Evolutionary conservation across 495 filamentous ascomycete species (phyloP).

Genomic region (Aspergillus hancockii): DNA sequence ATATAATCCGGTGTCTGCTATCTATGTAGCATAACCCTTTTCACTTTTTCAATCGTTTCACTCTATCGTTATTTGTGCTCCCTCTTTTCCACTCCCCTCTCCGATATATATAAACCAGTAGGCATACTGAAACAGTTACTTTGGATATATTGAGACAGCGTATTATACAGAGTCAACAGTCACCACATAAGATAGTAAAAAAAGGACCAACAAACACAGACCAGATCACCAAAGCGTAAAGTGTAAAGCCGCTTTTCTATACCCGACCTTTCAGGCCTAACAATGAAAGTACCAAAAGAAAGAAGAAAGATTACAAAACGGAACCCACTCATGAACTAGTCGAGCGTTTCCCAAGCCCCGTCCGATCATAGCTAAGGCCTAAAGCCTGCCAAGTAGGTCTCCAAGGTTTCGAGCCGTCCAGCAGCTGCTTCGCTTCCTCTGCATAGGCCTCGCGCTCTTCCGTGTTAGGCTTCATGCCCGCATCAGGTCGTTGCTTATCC

Average conservation of each 20-base stretch:
- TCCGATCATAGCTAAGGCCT: slow-evolving; percentile 35
- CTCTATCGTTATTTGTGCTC: not conserved
- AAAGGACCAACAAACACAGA: slow-evolving; percentile 4
- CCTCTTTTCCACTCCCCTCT: not conserved
- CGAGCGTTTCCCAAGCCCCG: slow-evolving; percentile 19
- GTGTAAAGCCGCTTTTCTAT: slow-evolving; percentile 9
- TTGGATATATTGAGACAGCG: slow-evolving; percentile 15
- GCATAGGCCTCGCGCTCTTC: slow-evolving; percentile 31
- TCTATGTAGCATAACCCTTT: not conserved
- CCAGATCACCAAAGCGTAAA: not conserved
- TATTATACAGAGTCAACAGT: slow-evolving; percentile 22
- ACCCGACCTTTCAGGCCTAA: slow-evolving; percentile 1
- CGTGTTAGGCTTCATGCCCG: slow-evolving; percentile 32
- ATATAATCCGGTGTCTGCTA: not conserved
- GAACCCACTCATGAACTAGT: slow-evolving; percentile 10
- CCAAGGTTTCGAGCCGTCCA: slow-evolving; percentile 43
- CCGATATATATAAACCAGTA: not conserved
- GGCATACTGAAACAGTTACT: slow-evolving; percentile 8
- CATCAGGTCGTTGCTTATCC: slow-evolving; percentile 26
- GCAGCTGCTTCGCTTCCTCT: slow-evolving; percentile 60
- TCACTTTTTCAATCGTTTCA: not conserved
- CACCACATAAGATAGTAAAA: slow-evolving; percentile 10
- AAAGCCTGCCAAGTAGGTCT: slow-evolving; percentile 50
- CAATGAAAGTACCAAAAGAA: slow-evolving; percentile 9
- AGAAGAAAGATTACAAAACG: not conserved